phyloP scores from a whole-genome alignment of 2,329 filamentous ascomycete genomes.

The Lecanosticta acicola region DNA sequence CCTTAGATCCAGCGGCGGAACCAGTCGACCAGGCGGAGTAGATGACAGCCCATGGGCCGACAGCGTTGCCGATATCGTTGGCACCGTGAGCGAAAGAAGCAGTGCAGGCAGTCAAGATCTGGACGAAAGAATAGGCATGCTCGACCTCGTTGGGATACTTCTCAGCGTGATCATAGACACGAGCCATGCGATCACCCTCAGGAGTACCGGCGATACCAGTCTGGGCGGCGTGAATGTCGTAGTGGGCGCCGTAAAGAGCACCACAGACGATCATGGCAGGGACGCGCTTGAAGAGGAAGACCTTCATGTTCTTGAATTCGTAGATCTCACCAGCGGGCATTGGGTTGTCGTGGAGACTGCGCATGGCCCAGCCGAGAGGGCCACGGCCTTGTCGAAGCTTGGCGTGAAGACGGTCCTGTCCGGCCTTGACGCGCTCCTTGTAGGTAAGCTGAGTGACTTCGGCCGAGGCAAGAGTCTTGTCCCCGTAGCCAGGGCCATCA shows the following conservation, averaged over 20 bases:
- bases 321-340: constrained; percentile 68
- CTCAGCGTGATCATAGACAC: constrained; percentile 52
- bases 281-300: constrained; percentile 54
- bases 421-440: constrained; percentile 56
- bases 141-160: constrained; percentile 60
- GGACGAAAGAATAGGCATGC: constrained; percentile 61
- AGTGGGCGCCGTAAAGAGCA: constrained; percentile 68
- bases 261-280: constrained; percentile 62
- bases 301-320: constrained; percentile 65
- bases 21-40: constrained; percentile 55
- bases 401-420: constrained; percentile 54
- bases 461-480: constrained; percentile 36
- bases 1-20: constrained; percentile 50
- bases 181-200: constrained; percentile 63
- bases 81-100: constrained; percentile 67
- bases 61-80: constrained; percentile 61
- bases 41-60: constrained; percentile 59
- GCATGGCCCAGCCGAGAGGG: constrained; percentile 79
- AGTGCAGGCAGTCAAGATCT: constrained; percentile 63
- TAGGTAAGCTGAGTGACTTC: constrained; percentile 39
- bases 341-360: constrained; percentile 66
- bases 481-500: constrained; percentile 32
- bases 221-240: constrained; percentile 76
- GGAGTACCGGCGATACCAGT: constrained; percentile 64
- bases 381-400: constrained; percentile 58